Conservation (phyloP, 1,284 basidiomycete genomes). For the Inonotus obliquus region DNA sequence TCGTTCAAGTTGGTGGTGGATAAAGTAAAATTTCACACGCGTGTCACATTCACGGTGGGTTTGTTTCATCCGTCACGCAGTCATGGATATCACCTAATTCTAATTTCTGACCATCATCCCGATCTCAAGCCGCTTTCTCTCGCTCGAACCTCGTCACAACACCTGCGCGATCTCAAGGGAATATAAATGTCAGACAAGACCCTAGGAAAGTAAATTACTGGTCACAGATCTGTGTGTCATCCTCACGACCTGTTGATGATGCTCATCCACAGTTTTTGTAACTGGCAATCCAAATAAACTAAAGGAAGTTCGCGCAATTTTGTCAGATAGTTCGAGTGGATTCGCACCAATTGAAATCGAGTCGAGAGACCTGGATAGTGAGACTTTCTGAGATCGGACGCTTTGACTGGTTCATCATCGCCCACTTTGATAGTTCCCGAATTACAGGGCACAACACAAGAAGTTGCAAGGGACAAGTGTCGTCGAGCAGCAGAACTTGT, state of each 20-base stretch:
- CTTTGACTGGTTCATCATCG: background rate
- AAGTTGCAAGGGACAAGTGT: constrained; percentile 90
- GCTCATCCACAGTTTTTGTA: constrained; percentile 68
- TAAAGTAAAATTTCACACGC: too few relatives aligned
- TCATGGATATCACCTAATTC: too few relatives aligned
- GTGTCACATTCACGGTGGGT: too few relatives aligned
- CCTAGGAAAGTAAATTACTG: background rate
- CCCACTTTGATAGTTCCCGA: constrained; percentile 67
- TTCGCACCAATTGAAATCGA: constrained; percentile 55
- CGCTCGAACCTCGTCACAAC: background rate
- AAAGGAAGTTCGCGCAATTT: constrained; percentile 79
- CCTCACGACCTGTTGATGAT: background rate
- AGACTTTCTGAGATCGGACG: constrained; percentile 24
- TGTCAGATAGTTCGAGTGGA: constrained; percentile 42
- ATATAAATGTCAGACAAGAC: constrained; percentile 7
- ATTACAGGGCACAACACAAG: constrained; percentile 88
- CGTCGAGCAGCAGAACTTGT: constrained; percentile 79
- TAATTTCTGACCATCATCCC: too few relatives aligned
- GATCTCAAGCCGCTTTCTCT: background rate
- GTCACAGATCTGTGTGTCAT: background rate
- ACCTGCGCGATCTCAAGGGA: background rate
- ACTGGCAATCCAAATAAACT: constrained; percentile 96
- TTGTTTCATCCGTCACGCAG: too few relatives aligned
- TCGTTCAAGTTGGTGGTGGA: too few relatives aligned
- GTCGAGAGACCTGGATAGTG: constrained; percentile 66